These are phyloP conservation scores for Paramecium octaurelia DNA, from an alignment of 73 alveolate species.

Conservation along the genomic window DNA sequence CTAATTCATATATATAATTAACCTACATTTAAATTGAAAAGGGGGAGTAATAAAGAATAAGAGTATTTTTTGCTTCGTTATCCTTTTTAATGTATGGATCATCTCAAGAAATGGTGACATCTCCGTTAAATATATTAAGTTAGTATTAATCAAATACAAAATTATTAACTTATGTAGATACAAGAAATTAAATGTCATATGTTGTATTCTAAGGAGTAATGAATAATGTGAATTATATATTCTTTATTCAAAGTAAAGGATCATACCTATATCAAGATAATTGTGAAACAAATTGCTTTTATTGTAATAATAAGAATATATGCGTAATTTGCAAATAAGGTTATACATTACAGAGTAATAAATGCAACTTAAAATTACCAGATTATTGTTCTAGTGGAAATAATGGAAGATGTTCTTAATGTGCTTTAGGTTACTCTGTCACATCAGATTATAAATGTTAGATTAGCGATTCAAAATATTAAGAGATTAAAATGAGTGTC, in stretches of 20 bases:
- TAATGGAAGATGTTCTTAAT: neutral
- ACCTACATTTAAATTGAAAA: neutral
- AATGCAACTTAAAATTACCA: neutral
- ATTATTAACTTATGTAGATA: neutral
- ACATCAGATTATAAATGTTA: neutral
- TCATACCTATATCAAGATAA: neutral
- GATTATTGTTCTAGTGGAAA: neutral
- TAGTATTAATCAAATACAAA: neutral
- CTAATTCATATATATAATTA: neutral
- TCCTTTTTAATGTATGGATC: neutral
- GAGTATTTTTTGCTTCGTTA: neutral
- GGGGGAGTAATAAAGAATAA: neutral
- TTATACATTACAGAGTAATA: neutral
- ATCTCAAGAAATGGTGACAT: neutral
- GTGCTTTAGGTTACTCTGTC: neutral
- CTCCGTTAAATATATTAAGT: neutral
- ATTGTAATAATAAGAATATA: neutral
- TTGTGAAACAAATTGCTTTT: neutral
- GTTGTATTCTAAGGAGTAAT: neutral
- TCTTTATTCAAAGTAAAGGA: neutral
- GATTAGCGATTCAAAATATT: neutral
- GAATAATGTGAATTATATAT: neutral
- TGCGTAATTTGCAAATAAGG: neutral
- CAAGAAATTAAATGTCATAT: neutral
- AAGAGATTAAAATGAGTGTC: neutral